A percentile compares a stretch with the other conserved stretches of the same genome.
Conservation (phyloP, 768 basidiomycete species). For the Mycena metata region DNA sequence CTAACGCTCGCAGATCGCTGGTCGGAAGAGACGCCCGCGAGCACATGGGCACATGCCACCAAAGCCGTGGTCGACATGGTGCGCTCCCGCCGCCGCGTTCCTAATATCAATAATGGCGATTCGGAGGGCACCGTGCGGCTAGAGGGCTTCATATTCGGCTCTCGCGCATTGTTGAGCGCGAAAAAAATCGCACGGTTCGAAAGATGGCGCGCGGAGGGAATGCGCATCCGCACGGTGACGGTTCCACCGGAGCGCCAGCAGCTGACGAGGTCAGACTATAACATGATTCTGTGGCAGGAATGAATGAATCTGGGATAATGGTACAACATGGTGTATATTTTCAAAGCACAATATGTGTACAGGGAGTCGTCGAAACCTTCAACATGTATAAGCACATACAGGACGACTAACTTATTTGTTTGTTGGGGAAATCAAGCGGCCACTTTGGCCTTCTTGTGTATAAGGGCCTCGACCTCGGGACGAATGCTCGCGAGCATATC, state of each 20-base stretch:
- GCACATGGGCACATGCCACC: slow-evolving; percentile 21
- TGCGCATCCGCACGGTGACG: slow-evolving; percentile 10
- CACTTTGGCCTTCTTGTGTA: slow-evolving; percentile 2
- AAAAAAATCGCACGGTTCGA: slow-evolving; percentile 21
- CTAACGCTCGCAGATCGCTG: slow-evolving; percentile 25
- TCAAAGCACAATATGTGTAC: no score
- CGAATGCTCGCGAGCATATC: slow-evolving; percentile 40
- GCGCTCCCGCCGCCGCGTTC: slow-evolving; percentile 21
- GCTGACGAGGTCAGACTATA: slow-evolving; percentile 3
- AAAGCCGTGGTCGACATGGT: slow-evolving; percentile 30
- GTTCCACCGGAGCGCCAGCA: neutral
- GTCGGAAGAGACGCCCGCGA: slow-evolving; percentile 16
- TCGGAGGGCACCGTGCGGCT: neutral
- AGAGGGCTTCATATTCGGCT: slow-evolving; percentile 17
- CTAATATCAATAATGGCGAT: neutral
- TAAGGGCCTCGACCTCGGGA: slow-evolving; percentile 24
- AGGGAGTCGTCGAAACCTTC: no score
- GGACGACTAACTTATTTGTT: no score
- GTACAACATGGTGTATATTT: neutral
- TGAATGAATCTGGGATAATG: neutral
- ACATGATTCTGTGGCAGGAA: slow-evolving; percentile 8
- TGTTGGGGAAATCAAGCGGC: neutral
- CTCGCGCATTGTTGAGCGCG: slow-evolving; percentile 7
- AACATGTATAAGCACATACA: no score
- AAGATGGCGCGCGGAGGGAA: slow-evolving; percentile 11